A percentile compares a stretch with the other conserved stretches of the same genome.
These are phyloP conservation scores for Botrytis sinoallii DNA, from an alignment of 2,329 filamentous ascomycete species.

Conservation along the genomic window DNA sequence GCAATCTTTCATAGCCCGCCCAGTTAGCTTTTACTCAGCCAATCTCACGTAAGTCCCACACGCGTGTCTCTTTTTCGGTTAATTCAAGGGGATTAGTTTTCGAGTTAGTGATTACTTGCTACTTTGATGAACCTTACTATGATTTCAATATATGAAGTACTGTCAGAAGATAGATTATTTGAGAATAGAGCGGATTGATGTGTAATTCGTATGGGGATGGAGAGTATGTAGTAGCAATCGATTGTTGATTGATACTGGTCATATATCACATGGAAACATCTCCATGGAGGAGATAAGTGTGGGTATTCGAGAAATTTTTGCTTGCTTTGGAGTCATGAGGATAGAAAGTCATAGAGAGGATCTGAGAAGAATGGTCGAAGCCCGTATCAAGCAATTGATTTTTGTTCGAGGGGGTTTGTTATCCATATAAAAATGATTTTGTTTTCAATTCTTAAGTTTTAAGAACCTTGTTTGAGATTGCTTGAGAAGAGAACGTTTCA, in stretches of 20 bases:
- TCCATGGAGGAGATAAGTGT: background rate
- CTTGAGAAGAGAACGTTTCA: background rate
- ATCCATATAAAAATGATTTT: background rate
- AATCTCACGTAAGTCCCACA: background rate
- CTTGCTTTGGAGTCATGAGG: background rate
- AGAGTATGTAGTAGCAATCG: background rate
- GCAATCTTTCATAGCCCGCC: accelerated
- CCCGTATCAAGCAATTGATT: background rate
- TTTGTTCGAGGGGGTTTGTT: background rate
- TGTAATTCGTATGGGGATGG: background rate
- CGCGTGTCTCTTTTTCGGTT: background rate
- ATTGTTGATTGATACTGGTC: background rate
- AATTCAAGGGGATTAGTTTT: background rate
- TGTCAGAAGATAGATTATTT: background rate
- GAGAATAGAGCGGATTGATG: background rate
- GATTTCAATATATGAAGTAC: background rate
- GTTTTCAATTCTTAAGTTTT: background rate
- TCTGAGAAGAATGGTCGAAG: accelerated
- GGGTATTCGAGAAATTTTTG: no score
- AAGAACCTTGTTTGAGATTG: background rate
- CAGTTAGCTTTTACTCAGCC: background rate
- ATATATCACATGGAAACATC: background rate
- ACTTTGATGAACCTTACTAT: background rate
- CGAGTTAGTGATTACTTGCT: background rate
- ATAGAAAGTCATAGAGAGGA: background rate